Base-by-base conservation (phyloP, 495 filamentous ascomycete species). In the Xylaria longipes region DNA sequence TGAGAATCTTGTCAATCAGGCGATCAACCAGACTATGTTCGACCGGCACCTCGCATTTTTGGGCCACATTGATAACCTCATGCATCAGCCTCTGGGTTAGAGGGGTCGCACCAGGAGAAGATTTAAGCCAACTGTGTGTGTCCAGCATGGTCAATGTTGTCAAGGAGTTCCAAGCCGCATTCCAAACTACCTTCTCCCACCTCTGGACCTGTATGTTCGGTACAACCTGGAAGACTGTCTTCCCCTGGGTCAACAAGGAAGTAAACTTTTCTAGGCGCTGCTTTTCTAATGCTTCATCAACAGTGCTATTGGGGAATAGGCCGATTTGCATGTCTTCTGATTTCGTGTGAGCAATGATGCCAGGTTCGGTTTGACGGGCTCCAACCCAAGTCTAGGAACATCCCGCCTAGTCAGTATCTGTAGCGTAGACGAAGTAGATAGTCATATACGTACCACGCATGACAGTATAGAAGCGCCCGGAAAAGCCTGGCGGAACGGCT, bases 131-230 rank as follows among this genome's bases (percentile, higher is more conserved):
- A 1, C 79, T 75, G 20, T 83, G 79, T 0, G 84, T 85, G 68
- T 87, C 85, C n/a, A 86, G 74, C 73, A 80, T 67, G 0, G 86
- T 87, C n/a, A 87, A 70, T 0, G 86, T 79, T 0, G 86, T 88
- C 25, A 87, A 45, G 0, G 85, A 82, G 73, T 87, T 88, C 86
- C 86, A 87, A 0, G 86, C 86, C 12, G 74, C 85, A 69, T 88
- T 88, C 85, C 86, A 87, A 15, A 87, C 83, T 14, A 87, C 83
- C 67, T 88, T 88, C 48, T 85, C 82, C 86, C 86, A 88, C 60
- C 85, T 82, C 64, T 81, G 77, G 50, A 74, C 74, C 45, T 87
- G 86, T 56, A 88, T 83, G 56, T 85, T 80, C 0, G 81, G 79
- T 8, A 81, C 69, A 14, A 85, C 68, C 17, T 80, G 71, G 77